Evolutionary conservation across 1,284 basidiomycete genomes (phyloP).

Genomic region (Naganishia sp.): DNA sequence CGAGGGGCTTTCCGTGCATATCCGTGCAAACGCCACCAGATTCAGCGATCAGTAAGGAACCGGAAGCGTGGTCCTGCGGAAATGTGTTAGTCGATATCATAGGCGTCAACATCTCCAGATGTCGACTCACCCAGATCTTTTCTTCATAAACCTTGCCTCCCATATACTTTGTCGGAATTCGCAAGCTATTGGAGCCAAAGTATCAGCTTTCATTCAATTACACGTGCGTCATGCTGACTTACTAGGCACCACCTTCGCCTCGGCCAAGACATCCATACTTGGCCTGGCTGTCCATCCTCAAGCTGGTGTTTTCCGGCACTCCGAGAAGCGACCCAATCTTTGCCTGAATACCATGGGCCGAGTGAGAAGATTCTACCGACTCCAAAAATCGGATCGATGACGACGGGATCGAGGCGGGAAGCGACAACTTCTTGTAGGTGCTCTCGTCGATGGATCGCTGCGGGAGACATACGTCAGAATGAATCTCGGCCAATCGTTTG

Average conservation of each 20-base stretch:
- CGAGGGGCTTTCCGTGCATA: constrained; percentile 72
- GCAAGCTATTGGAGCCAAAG: constrained; percentile 56
- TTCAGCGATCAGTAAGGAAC: constrained; percentile 80
- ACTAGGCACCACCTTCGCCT: constrained; percentile 84
- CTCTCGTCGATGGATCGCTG: constrained; percentile 41
- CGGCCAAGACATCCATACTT: constrained; percentile 89
- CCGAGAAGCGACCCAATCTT: constrained; percentile 70
- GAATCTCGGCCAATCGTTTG: neutral
- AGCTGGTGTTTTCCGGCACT: constrained; percentile 58
- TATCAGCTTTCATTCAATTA: neutral
- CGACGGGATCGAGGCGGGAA: constrained; percentile 41
- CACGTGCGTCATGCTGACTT: constrained; percentile 23
- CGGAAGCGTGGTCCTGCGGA: constrained; percentile 81
- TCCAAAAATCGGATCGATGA: constrained; percentile 68
- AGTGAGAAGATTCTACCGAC: constrained; percentile 90
- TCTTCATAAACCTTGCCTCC: constrained; percentile 73
- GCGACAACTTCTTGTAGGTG: constrained; percentile 34
- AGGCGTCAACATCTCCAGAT: neutral
- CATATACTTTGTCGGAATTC: constrained; percentile 72
- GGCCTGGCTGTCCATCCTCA: constrained; percentile 97
- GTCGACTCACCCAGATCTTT: constrained; percentile 76
- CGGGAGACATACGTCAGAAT: constrained; percentile 1
- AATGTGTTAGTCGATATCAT: neutral
- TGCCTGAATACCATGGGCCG: constrained; percentile 79
- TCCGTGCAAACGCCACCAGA: constrained; percentile 85